These are phyloP conservation scores for Cajanus cajan DNA, from an alignment of 306 rosid species.

Conservation along the genomic window DNA sequence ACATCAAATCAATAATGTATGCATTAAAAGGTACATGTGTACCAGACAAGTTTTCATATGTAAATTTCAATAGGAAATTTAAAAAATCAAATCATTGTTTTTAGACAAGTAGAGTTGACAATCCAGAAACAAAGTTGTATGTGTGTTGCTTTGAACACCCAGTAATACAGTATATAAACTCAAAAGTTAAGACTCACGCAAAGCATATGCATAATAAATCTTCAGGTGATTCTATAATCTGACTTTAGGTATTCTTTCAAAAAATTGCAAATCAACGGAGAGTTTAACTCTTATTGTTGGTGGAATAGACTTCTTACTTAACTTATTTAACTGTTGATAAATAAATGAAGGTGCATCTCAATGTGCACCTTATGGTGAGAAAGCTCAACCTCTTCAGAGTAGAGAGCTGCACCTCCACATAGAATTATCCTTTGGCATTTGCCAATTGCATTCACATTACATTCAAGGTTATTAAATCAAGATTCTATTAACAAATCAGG, in stretches of 20 bases:
- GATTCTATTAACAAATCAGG: background rate
- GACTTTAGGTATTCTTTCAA: conserved; percentile 7
- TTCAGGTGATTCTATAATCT: background rate
- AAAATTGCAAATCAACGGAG: background rate
- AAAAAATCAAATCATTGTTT: background rate
- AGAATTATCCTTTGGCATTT: conserved; percentile 6
- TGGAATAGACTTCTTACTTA: conserved; percentile 9
- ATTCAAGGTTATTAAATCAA: background rate
- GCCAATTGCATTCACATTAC: background rate
- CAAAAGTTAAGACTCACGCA: background rate
- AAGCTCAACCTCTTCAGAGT: background rate
- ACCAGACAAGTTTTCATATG: conserved; percentile 31
- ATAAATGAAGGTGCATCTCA: conserved; percentile 15
- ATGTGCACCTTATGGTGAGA: conserved; percentile 1
- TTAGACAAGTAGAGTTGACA: background rate
- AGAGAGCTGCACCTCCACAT: conserved; percentile 3
- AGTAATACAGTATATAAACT: conserved; percentile 8
- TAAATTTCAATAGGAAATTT: conserved; percentile 25
- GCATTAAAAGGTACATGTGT: conserved; percentile 36
- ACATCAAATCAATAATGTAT: background rate
- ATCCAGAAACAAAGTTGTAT: background rate
- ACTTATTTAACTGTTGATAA: background rate
- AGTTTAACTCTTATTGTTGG: background rate
- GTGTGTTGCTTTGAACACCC: background rate
- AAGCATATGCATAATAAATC: background rate